Conservation (phyloP, 768 basidiomycete genomes). For the Leucosporidium yakuticum region DNA sequence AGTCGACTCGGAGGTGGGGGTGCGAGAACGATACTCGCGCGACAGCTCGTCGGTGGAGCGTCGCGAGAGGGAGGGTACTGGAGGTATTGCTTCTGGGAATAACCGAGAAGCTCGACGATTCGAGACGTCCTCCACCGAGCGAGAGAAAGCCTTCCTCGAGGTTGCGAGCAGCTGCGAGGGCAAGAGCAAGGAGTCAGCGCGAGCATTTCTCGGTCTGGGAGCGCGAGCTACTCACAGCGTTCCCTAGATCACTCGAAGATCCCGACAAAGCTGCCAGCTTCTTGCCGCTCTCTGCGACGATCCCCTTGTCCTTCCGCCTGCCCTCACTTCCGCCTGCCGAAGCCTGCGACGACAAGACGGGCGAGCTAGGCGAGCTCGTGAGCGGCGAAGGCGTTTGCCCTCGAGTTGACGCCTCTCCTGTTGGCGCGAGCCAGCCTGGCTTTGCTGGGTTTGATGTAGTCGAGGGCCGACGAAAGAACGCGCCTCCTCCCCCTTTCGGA, state of each 20-base stretch:
- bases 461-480: neutral
- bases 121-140: constrained; percentile 9
- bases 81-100: neutral
- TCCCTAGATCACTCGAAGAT: neutral
- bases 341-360: neutral
- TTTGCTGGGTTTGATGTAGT: neutral
- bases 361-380: neutral
- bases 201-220: no score
- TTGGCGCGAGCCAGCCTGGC: neutral
- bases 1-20: no score
- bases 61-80: neutral
- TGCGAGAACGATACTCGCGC: neutral
- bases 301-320: neutral
- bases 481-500: neutral
- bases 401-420: neutral
- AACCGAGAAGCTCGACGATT: neutral
- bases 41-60: neutral
- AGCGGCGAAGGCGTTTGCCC: neutral
- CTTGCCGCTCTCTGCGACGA: neutral
- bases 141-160: constrained; percentile 1
- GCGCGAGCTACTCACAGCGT: neutral
- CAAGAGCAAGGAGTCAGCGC: neutral
- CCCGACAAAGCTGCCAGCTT: neutral
- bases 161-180: neutral
- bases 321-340: neutral